phyloP scores from a whole-genome alignment of 2,329 filamentous ascomycete species.

The Exophiala xenobiotica region DNA sequence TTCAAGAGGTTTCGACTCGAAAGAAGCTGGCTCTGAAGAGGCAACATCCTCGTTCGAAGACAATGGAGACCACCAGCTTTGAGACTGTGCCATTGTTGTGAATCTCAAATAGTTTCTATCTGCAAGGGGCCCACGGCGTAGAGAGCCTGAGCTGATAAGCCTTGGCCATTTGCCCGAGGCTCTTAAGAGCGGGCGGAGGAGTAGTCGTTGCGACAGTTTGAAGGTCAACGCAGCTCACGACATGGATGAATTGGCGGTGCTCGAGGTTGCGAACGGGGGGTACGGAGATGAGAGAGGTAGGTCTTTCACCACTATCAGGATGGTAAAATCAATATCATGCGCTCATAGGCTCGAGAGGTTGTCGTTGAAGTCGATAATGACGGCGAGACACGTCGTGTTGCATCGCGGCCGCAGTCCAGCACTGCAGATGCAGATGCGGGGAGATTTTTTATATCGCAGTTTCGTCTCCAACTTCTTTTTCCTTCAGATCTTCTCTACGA shows the following conservation, averaged over 20 bases:
- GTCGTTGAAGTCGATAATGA: not conserved
- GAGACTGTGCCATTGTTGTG: slow-evolving; percentile 24
- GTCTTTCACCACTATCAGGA: not conserved
- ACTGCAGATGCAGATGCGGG: slow-evolving; percentile 1
- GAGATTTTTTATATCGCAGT: not conserved
- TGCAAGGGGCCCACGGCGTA: not conserved
- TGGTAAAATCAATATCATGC: no score
- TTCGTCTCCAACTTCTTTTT: slow-evolving; percentile 2
- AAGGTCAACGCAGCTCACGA: slow-evolving; percentile 22
- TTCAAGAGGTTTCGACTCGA: slow-evolving; percentile 18
- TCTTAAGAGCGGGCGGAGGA: slow-evolving; percentile 37
- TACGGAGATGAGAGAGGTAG: not conserved
- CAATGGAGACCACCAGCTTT: slow-evolving; percentile 24
- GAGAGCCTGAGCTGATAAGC: not conserved
- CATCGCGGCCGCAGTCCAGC: no score
- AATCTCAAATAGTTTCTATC: slow-evolving; percentile 1
- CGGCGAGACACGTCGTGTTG: not conserved
- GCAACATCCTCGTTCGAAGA: not conserved
- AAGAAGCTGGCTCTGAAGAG: not conserved
- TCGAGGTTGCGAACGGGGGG: not conserved
- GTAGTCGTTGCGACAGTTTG: slow-evolving; percentile 40
- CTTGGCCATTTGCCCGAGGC: slow-evolving; percentile 21
- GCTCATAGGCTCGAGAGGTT: not conserved
- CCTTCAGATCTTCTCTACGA: not conserved
- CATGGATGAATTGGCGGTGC: not conserved